These are phyloP conservation scores for Daldinia childiae DNA, from an alignment of 495 filamentous ascomycete species.

Conservation along the genomic window DNA sequence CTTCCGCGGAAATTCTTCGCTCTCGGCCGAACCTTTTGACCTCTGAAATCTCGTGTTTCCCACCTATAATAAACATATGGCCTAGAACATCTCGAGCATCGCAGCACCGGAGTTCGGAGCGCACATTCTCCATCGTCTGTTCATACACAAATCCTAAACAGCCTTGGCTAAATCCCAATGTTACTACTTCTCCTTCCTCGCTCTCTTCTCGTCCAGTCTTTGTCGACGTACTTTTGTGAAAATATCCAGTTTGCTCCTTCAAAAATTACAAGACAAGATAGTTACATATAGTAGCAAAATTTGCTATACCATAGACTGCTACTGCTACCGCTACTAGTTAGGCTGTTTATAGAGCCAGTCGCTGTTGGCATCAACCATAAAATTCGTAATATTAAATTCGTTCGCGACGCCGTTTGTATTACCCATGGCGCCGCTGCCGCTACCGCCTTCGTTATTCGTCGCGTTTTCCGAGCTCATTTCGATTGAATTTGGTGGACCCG, in stretches of 20 bases:
- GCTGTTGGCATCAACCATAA: slow-evolving; percentile 69
- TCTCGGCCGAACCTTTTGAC: background rate
- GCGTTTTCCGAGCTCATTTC: slow-evolving; percentile 35
- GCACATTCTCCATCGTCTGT: background rate
- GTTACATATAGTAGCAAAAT: background rate
- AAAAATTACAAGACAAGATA: slow-evolving; percentile 11
- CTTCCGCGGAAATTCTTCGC: background rate
- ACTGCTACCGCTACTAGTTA: slow-evolving; percentile 3
- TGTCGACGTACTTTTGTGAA: background rate
- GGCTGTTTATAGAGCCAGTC: slow-evolving; percentile 68
- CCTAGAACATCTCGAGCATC: slow-evolving; percentile 5
- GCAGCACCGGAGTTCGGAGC: slow-evolving; percentile 6
- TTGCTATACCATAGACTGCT: background rate
- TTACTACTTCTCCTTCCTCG: background rate
- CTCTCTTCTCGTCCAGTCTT: background rate
- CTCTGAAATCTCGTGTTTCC: slow-evolving; percentile 6
- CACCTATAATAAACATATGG: background rate
- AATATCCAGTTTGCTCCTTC: slow-evolving; percentile 8
- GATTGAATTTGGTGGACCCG: slow-evolving; percentile 37
- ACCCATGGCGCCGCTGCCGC: slow-evolving; percentile 2
- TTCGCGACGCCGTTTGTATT: slow-evolving; percentile 41
- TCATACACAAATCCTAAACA: background rate
- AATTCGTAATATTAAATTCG: slow-evolving; percentile 73
- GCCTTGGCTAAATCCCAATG: background rate
- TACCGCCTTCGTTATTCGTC: slow-evolving; percentile 20